These are phyloP conservation scores for Sporisorium graminicola DNA, from an alignment of 1,284 basidiomycete species.

Conservation along the genomic window DNA sequence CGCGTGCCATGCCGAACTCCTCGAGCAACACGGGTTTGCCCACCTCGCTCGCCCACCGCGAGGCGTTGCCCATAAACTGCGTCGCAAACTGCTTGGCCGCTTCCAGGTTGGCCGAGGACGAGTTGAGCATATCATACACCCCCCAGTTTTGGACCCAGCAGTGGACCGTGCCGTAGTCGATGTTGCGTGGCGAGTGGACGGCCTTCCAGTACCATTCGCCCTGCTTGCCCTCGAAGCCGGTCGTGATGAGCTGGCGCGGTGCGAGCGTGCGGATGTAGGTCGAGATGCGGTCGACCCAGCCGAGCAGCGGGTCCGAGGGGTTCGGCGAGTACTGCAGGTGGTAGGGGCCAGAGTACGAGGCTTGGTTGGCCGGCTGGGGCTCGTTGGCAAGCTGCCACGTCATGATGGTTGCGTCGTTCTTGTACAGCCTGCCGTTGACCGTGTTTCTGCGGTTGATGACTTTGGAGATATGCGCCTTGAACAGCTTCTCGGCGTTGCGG, in stretches of 20 bases:
- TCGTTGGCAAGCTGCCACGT: constrained; percentile 60
- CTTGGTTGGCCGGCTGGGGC: constrained; percentile 34
- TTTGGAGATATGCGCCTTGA: constrained; percentile 33
- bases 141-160: constrained; percentile 40
- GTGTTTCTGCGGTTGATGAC: constrained; percentile 54
- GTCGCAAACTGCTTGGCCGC: constrained; percentile 36
- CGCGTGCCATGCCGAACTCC: constrained; percentile 59
- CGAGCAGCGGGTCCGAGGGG: constrained; percentile 22
- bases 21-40: constrained; percentile 54
- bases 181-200: constrained; percentile 29
- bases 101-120: constrained; percentile 26
- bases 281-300: constrained; percentile 47
- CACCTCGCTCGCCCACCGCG: constrained; percentile 13
- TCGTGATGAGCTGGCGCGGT: constrained; percentile 52
- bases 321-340: constrained; percentile 22
- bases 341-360: constrained; percentile 7
- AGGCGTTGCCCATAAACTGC: constrained; percentile 36
- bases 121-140: constrained; percentile 54
- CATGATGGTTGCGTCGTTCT: constrained; percentile 57
- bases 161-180: constrained; percentile 45
- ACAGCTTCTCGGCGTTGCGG: constrained; percentile 21
- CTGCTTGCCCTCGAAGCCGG: constrained; percentile 58
- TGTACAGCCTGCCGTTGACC: constrained; percentile 52
- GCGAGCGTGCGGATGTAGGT: constrained; percentile 45
- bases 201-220: constrained; percentile 55